Evolutionary conservation across 2,329 filamentous ascomycete species (phyloP).

Genomic region (Aspergillus fischeri): DNA sequence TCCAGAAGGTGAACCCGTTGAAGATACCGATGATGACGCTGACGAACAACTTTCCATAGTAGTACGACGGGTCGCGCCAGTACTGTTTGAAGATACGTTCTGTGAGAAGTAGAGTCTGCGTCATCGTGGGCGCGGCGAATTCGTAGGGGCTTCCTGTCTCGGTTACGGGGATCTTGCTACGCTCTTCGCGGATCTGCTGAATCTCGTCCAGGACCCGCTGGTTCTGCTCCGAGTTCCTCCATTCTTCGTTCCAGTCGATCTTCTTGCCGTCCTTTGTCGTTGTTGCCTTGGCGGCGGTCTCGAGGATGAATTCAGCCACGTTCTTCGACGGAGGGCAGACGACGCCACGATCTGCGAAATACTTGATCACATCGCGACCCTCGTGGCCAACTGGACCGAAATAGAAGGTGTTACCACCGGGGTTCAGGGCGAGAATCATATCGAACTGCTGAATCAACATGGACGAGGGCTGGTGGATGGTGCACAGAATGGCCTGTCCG

Average conservation of each 20-base stretch:
- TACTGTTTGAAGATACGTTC: slow-evolving; percentile 68
- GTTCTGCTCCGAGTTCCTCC: slow-evolving; percentile 62
- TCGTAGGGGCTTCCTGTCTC: slow-evolving; percentile 45
- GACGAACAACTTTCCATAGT: slow-evolving; percentile 73
- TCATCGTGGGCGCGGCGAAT: slow-evolving; percentile 61
- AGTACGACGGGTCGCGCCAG: slow-evolving; percentile 72
- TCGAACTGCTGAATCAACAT: slow-evolving; percentile 69
- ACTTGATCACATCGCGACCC: slow-evolving; percentile 60
- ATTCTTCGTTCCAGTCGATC: slow-evolving; percentile 72
- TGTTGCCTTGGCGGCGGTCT: slow-evolving; percentile 58
- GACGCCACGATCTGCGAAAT: slow-evolving; percentile 64
- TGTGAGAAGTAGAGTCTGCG: slow-evolving; percentile 64
- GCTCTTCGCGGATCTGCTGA: slow-evolving; percentile 56
- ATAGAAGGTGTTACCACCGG: slow-evolving; percentile 67
- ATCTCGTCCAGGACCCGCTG: slow-evolving; percentile 61
- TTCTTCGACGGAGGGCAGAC: slow-evolving; percentile 64
- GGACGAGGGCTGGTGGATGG: slow-evolving; percentile 68
- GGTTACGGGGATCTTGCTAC: slow-evolving; percentile 47
- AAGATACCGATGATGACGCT: slow-evolving; percentile 69
- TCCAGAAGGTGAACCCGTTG: slow-evolving; percentile 75
- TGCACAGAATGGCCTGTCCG: slow-evolving; percentile 69
- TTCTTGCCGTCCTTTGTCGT: slow-evolving; percentile 50
- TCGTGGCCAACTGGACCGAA: slow-evolving; percentile 69
- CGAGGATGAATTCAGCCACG: slow-evolving; percentile 63
- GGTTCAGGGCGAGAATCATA: slow-evolving; percentile 66